Conservation (phyloP, 2,329 filamentous ascomycete genomes). For the Penicillium occitanis region DNA sequence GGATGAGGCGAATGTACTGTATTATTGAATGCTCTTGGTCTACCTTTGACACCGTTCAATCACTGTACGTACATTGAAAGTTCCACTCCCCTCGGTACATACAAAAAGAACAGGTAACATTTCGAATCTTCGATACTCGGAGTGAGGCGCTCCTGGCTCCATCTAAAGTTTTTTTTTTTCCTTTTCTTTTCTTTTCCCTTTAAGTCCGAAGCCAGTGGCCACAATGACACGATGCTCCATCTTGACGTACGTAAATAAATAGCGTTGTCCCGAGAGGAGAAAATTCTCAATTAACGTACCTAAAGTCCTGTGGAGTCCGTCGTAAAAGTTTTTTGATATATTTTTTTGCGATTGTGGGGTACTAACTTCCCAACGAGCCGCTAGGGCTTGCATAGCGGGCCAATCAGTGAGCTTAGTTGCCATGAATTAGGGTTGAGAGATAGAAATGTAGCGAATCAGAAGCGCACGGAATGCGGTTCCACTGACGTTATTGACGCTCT, state of each 20-base stretch:
- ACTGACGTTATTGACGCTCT: background rate
- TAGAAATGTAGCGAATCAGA: background rate
- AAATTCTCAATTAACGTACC: background rate
- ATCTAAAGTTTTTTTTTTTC: too few relatives aligned
- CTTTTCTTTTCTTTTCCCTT: background rate
- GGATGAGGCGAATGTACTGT: conserved; percentile 1
- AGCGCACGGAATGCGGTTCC: conserved; percentile 1
- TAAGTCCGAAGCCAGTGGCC: background rate
- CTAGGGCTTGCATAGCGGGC: conserved; percentile 1
- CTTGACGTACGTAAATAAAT: background rate
- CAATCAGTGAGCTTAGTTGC: background rate
- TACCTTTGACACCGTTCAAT: too few relatives aligned
- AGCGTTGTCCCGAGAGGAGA: background rate
- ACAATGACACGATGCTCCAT: background rate
- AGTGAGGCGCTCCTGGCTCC: background rate
- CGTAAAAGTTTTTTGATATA: background rate
- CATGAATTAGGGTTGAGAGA: background rate
- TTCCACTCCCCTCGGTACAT: background rate
- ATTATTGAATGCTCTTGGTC: too few relatives aligned
- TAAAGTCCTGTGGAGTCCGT: background rate
- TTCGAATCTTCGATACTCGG: background rate
- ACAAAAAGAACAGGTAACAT: background rate
- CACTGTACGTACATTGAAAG: background rate
- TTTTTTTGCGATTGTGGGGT: conserved; percentile 18
- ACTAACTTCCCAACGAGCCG: conserved; percentile 12